Base-by-base conservation (phyloP, 768 basidiomycete species). In the Krasilnikovozyma curviuscula region DNA sequence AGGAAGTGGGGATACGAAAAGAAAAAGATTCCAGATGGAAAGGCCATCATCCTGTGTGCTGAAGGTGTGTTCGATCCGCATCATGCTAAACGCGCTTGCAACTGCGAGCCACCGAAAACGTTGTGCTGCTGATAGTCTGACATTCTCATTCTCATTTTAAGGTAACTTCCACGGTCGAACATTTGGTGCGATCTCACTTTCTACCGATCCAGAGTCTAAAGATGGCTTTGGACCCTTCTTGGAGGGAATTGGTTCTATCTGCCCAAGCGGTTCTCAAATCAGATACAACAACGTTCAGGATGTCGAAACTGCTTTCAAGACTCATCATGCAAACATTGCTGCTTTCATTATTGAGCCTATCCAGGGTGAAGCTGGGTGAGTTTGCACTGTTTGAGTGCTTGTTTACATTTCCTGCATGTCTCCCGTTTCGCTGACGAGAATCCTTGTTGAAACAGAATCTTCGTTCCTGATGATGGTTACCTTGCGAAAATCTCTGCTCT, bases 321-420 rank as follows among this genome's bases (percentile, higher is more conserved):
- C 78, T 31, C 71, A 88, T 61, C 88, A 91, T 8, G 65, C 79
- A 53, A 71, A 81, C 49, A 77, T 83, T 23, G 93, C 89, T 6
- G 91, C 83, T 1, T 88, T 98, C 70, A 71, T 98, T 48, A 74
- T 98, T 3, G 93, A 98, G 66, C 93, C 93, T 5, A 97, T 98
- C 53, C 93, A 98, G 63, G 91, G 91, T n/a, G 91, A 95, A 67
- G 91, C 91, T 16, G 89, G 86, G 83, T 85, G 62, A 38, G 81
- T 69, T 7, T 10, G 32, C 54, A 30, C 40, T 8, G 33, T 31
- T 16, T 12, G 13, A 33, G 19, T 19, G 27, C 12, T 32, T 8
- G 30, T 14, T 27, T 40, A 40, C 27, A 54, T 8, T 45, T 45
- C 25, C 37, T 10, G 3, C 34, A 23, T 37, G 14, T 3, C 25